Percentiles rank a stretch among this genome's conserved stretches.
These are phyloP conservation scores for Psilocybe cyanescens DNA, from an alignment of 768 basidiomycete species.

Conservation along the genomic window DNA sequence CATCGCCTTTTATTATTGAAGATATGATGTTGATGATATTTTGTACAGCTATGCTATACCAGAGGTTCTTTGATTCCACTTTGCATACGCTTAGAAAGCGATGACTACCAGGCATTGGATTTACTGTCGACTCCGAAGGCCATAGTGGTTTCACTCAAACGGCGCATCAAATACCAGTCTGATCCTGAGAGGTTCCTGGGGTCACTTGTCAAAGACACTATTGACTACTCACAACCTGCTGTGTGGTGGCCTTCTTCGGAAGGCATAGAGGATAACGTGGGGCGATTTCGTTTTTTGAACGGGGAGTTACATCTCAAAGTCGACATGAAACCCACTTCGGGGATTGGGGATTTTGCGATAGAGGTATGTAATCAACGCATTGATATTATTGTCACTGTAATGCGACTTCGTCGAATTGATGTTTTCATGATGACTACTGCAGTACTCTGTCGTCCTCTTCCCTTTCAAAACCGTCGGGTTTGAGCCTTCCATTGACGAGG, in stretches of 20 bases:
- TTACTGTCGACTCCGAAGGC: constrained; percentile 35
- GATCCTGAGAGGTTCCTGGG: constrained; percentile 12
- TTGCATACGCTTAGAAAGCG: constrained; percentile 32
- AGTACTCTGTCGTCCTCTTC: constrained; percentile 43
- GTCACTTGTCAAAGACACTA: constrained; percentile 13
- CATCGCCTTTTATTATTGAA: not conserved
- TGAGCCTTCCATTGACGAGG: constrained; percentile 25
- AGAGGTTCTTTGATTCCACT: constrained; percentile 44
- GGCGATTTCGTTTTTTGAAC: constrained; percentile 28
- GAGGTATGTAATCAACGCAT: constrained; percentile 29
- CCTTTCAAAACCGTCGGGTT: constrained; percentile 39
- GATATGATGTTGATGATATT: constrained; percentile 2
- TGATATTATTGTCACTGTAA: not conserved
- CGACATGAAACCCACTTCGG: constrained; percentile 39
- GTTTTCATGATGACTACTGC: constrained; percentile 1
- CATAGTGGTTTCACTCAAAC: constrained; percentile 30
- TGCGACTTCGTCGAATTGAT: not conserved
- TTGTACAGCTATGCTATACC: constrained; percentile 41
- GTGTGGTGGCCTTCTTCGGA: constrained; percentile 24
- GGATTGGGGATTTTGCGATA: constrained; percentile 40
- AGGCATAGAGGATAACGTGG: constrained; percentile 28
- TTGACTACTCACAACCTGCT: constrained; percentile 19
- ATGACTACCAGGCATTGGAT: constrained; percentile 38
- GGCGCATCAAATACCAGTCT: constrained; percentile 19
- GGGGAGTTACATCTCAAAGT: constrained; percentile 41